Evolutionary conservation across 495 filamentous ascomycete genomes (phyloP).

Genomic region (Platismatia glauca): DNA sequence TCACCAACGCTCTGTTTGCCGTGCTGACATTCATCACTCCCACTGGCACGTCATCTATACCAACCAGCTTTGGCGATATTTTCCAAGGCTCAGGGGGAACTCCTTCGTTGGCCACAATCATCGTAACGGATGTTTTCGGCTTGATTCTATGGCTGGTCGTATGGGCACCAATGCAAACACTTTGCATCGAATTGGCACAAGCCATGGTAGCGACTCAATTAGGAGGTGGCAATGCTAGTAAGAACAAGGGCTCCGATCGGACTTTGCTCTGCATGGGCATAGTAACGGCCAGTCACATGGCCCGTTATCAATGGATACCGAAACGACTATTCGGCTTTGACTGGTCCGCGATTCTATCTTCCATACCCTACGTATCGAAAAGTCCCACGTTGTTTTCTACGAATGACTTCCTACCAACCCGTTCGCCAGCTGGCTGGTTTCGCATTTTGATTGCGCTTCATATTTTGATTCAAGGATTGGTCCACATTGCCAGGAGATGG

Average conservation of each 20-base stretch:
- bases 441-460: constrained; percentile 67
- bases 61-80: constrained; percentile 59
- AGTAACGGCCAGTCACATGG: constrained; percentile 59
- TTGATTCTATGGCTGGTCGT: constrained; percentile 81
- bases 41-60: constrained; percentile 41
- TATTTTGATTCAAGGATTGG: constrained; percentile 71
- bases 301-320: constrained; percentile 41
- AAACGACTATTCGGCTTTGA: constrained; percentile 25
- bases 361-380: constrained; percentile 21
- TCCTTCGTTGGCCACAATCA: constrained; percentile 69
- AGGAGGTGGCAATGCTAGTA: constrained; percentile 72
- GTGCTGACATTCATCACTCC: constrained; percentile 87
- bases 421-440: constrained; percentile 41
- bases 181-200: constrained; percentile 89
- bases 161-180: constrained; percentile 79
- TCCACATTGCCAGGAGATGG: constrained; percentile 45
- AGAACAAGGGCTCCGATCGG: constrained; percentile 64
- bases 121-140: constrained; percentile 73
- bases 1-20: constrained; percentile 90
- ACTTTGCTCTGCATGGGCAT: constrained; percentile 72
- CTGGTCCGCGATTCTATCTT: constrained; percentile 23
- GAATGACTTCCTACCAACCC: constrained; percentile 14
- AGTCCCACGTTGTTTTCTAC: constrained; percentile 11
- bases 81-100: constrained; percentile 63
- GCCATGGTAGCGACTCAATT: constrained; percentile 91